Percentiles rank a stretch among this genome's conserved stretches.
These are phyloP conservation scores for Hirsutella thompsonii DNA, from an alignment of 2,329 filamentous ascomycete genomes.

Conservation along the genomic window DNA sequence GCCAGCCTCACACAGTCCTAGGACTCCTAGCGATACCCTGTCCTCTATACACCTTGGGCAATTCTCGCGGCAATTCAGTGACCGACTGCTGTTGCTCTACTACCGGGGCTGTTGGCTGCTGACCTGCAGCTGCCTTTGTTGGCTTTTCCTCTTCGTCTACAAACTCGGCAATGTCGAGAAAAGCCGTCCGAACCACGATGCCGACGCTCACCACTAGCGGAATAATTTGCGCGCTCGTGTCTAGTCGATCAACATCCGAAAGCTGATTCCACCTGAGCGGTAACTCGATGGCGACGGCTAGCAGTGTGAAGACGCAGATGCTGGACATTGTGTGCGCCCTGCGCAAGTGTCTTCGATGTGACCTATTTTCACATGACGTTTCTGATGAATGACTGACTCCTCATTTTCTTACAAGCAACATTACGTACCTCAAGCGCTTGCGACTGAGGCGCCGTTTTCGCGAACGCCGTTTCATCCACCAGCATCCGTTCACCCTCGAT, in stretches of 20 bases:
- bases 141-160: background rate
- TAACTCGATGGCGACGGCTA: conserved; percentile 19
- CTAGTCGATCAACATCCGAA: conserved; percentile 10
- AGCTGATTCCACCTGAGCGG: conserved; percentile 20
- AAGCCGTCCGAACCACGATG: conserved; percentile 11
- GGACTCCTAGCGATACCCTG: too few species aligned
- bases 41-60: too few species aligned
- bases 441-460: conserved; percentile 1
- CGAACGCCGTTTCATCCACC: conserved; percentile 1
- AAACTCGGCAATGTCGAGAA: conserved; percentile 9
- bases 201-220: conserved; percentile 18
- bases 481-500: conserved; percentile 8
- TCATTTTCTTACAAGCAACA: background rate
- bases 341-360: background rate
- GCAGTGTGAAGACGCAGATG: conserved; percentile 13
- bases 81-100: too few species aligned
- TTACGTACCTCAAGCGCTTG: conserved; percentile 9
- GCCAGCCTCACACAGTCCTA: too few species aligned
- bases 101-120: too few species aligned
- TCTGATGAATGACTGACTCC: background rate
- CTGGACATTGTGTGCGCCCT: conserved; percentile 7
- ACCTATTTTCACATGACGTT: background rate
- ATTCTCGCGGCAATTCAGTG: too few species aligned
- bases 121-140: background rate
- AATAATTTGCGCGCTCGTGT: conserved; percentile 16